A percentile compares a stretch with the other conserved stretches of the same genome.
These are phyloP conservation scores for Globisporangium uncinulatum DNA, from an alignment of 352 stramenopile genomes.

Conservation along the genomic window DNA sequence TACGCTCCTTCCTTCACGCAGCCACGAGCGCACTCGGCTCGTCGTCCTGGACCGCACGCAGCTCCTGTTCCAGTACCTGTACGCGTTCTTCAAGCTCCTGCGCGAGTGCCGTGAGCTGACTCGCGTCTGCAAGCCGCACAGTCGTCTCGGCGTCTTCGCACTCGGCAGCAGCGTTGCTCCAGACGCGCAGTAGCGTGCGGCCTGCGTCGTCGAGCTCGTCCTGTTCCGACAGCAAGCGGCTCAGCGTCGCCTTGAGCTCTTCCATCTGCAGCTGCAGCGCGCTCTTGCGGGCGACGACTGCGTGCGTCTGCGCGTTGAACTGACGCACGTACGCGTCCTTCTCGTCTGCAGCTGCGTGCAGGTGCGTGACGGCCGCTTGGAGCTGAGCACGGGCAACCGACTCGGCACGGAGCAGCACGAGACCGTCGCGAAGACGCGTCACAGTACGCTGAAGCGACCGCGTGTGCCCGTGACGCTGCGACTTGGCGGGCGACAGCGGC, in stretches of 20 bases:
- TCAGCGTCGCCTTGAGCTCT: constrained; percentile 34
- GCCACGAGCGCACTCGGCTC: not conserved
- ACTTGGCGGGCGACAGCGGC: constrained; percentile 31
- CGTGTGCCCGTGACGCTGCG: constrained; percentile 29
- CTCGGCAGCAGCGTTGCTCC: constrained; percentile 32
- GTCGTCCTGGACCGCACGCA: constrained; percentile 3
- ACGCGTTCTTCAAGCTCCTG: constrained; percentile 19
- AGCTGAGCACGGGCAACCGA: constrained; percentile 28
- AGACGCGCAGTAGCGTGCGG: constrained; percentile 23
- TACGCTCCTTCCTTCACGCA: not conserved
- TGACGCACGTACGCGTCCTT: constrained; percentile 30
- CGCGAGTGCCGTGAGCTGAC: constrained; percentile 19
- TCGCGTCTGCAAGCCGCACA: constrained; percentile 43
- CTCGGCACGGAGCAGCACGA: constrained; percentile 35
- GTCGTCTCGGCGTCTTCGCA: constrained; percentile 73
- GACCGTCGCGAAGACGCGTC: constrained; percentile 21
- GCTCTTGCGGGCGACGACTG: constrained; percentile 32
- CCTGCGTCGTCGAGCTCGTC: constrained; percentile 48
- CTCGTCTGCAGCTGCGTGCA: constrained; percentile 26
- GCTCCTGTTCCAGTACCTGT: constrained; percentile 22
- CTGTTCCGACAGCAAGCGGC: constrained; percentile 32
- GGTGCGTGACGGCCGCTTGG: constrained; percentile 22
- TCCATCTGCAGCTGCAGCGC: constrained; percentile 58
- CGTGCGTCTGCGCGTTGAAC: constrained; percentile 23
- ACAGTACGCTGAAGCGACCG: constrained; percentile 17